A percentile compares a stretch with the other conserved stretches of the same genome.
These are phyloP conservation scores for Ophiocordyceps polyrhachis-furcata DNA, from an alignment of 2,329 filamentous ascomycete species.

Conservation along the genomic window DNA sequence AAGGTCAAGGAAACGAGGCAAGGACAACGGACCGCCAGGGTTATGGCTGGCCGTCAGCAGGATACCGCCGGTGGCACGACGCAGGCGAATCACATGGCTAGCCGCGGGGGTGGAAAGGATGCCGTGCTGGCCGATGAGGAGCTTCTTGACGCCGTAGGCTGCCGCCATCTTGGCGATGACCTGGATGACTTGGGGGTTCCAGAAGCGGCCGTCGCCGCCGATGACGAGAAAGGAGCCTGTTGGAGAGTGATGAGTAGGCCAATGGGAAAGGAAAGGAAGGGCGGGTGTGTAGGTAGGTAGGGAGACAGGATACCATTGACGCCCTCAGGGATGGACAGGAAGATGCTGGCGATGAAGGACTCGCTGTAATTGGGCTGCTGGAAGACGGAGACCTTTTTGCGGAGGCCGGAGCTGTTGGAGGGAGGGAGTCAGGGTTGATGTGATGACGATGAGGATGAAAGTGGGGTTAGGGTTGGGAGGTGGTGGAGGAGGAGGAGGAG, in stretches of 20 bases:
- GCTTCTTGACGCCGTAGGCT: slow-evolving; percentile 97
- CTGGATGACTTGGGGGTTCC: slow-evolving; percentile 92
- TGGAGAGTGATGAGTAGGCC: slow-evolving; percentile 4
- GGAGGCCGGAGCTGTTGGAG: slow-evolving; percentile 65
- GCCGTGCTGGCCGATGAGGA: slow-evolving; percentile 86
- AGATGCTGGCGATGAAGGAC: slow-evolving; percentile 82
- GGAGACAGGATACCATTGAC: slow-evolving; percentile 39
- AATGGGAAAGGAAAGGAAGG: neutral
- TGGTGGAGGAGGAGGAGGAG: slow-evolving; percentile 2
- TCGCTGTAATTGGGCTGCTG: slow-evolving; percentile 92
- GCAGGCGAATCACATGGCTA: slow-evolving; percentile 87
- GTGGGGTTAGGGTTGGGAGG: neutral
- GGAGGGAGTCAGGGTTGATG: neutral
- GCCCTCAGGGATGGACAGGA: slow-evolving; percentile 92
- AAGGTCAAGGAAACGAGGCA: slow-evolving; percentile 1
- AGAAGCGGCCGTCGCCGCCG: slow-evolving; percentile 91
- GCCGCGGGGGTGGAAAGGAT: slow-evolving; percentile 94
- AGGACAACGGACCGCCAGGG: slow-evolving; percentile 57
- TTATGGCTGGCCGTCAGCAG: slow-evolving; percentile 96
- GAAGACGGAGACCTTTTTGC: slow-evolving; percentile 98
- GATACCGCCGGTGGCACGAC: slow-evolving; percentile 90
- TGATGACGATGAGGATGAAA: neutral
- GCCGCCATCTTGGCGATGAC: slow-evolving; percentile 93
- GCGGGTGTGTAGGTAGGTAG: neutral
- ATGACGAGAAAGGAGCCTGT: slow-evolving; percentile 72